These are phyloP conservation scores for Glycine latifolia DNA, from an alignment of 306 rosid species.

Conservation along the genomic window DNA sequence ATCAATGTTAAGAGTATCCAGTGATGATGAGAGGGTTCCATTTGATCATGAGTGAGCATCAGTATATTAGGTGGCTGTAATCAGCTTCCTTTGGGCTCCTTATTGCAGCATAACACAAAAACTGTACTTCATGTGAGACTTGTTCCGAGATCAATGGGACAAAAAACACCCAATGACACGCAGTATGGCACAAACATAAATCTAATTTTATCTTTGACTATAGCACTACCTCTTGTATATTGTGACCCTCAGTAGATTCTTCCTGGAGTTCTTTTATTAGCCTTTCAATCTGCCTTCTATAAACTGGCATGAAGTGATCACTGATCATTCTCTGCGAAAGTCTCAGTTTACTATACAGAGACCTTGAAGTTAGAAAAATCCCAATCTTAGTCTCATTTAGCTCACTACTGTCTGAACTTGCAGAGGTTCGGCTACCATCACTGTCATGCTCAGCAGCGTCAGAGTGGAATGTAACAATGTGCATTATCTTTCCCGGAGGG, in stretches of 20 bases:
- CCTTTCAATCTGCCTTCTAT: conserved; percentile 83
- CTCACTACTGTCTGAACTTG: conserved; percentile 55
- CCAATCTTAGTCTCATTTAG: conserved; percentile 66
- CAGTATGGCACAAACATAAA: conserved; percentile 33
- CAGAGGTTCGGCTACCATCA: conserved; percentile 57
- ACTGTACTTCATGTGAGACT: conserved; percentile 43
- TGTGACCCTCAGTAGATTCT: conserved; percentile 50
- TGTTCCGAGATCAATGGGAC: conserved; percentile 49
- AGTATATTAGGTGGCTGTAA: conserved; percentile 25
- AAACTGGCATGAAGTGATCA: conserved; percentile 95
- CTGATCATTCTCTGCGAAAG: conserved; percentile 93
- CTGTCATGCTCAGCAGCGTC: conserved; percentile 51
- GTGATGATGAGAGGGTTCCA: conserved; percentile 35
- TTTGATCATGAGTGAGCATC: conserved; percentile 33
- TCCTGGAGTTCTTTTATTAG: conserved; percentile 79
- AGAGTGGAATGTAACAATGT: conserved; percentile 60
- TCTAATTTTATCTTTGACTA: conserved; percentile 48
- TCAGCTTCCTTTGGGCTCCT: conserved; percentile 31
- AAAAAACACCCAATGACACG: conserved; percentile 46
- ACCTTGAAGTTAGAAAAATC: conserved; percentile 82
- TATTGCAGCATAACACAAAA: conserved; percentile 49
- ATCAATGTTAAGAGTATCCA: conserved; percentile 43
- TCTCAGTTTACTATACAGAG: conserved; percentile 81
- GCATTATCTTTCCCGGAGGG: conserved; percentile 95
- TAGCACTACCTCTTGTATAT: conserved; percentile 48